Percentiles rank a stretch among this genome's conserved stretches.
Conservation (phyloP, 225 moss, liverwort and hornwort genomes). For the Thuidium tamariscinum region DNA sequence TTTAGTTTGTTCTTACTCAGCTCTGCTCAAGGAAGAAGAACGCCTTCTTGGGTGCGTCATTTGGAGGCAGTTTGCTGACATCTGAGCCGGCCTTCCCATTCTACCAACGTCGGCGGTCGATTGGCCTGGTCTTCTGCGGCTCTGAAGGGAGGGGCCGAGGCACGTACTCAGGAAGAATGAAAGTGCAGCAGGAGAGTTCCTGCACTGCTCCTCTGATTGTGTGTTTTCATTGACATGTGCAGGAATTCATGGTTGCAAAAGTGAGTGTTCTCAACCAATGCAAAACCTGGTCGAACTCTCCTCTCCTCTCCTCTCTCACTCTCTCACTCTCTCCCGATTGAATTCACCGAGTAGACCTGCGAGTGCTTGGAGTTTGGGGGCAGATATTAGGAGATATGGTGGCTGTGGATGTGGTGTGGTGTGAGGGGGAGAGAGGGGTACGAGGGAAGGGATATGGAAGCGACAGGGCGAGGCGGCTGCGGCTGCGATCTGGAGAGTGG, state of each 20-base stretch:
- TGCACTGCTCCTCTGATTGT: not conserved
- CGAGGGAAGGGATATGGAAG: not conserved
- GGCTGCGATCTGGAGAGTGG: constrained; percentile 21
- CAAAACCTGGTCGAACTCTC: not conserved
- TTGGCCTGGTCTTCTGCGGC: not conserved
- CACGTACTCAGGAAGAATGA: not conserved
- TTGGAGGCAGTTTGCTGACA: not conserved
- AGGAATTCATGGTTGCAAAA: not conserved
- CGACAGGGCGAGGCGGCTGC: not conserved
- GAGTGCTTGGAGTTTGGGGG: not conserved
- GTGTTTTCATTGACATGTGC: not conserved
- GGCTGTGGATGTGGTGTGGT: not conserved
- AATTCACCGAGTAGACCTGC: not conserved
- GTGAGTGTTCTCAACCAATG: not conserved
- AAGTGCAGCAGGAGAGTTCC: not conserved
- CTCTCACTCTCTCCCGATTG: not conserved
- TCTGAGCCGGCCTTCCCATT: constrained; percentile 14
- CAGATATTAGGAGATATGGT: not conserved
- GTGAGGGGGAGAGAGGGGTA: not conserved
- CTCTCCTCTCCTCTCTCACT: not conserved
- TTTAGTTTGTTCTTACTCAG: constrained; percentile 18
- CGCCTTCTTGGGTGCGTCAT: not conserved
- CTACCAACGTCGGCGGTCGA: not conserved
- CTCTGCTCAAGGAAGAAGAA: not conserved
- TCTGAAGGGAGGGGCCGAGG: not conserved